Conservation (phyloP, 164 flowering plant genomes). For the Taxillus chinensis region DNA sequence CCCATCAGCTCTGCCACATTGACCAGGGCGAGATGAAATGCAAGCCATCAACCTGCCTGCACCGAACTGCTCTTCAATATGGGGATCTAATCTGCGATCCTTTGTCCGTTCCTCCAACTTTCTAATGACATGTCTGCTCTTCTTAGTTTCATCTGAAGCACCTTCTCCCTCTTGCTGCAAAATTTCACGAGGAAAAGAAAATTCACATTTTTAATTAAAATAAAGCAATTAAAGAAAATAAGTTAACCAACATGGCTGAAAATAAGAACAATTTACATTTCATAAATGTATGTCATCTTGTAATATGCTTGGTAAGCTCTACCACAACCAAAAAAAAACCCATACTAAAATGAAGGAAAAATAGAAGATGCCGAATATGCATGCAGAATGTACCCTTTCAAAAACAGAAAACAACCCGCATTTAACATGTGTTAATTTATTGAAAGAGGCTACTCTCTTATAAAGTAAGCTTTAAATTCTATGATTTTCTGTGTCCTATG, state of each 20-base stretch:
- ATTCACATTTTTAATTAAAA: no score
- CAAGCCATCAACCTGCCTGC: conserved; percentile 21
- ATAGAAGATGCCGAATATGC: no score
- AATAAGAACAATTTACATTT: neutral
- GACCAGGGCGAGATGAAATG: conserved; percentile 27
- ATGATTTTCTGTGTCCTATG: no score
- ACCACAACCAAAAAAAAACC: no score
- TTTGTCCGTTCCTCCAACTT: conserved; percentile 21
- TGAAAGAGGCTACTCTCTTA: no score
- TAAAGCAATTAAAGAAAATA: neutral
- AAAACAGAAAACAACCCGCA: no score
- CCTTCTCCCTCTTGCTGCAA: conserved; percentile 13
- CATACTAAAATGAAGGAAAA: no score
- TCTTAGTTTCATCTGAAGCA: conserved; percentile 18
- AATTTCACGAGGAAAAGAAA: neutral
- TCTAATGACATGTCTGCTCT: conserved; percentile 17
- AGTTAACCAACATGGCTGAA: neutral
- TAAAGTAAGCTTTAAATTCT: no score
- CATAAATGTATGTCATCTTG: no score
- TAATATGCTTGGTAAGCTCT: no score
- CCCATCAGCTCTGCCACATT: conserved; percentile 28
- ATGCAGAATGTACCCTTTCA: no score
- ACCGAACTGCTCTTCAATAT: conserved; percentile 22
- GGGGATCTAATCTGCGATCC: conserved; percentile 16
- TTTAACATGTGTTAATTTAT: no score